Base-by-base conservation (phyloP, 495 filamentous ascomycete species). In the Bathelium albidoporum region DNA sequence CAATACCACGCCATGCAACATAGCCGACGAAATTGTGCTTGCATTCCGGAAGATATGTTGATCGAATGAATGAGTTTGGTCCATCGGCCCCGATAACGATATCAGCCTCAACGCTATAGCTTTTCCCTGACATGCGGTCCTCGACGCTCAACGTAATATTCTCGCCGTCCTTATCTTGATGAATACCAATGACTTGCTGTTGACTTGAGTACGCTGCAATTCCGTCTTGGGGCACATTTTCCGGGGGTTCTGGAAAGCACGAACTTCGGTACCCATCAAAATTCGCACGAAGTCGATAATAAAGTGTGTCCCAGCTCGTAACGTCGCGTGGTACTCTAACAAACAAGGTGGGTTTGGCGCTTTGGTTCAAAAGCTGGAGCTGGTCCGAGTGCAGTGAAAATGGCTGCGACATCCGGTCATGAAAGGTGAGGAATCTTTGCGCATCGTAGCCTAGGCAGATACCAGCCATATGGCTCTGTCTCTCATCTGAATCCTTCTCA, bases 51-150 rank as follows among this genome's bases (percentile, higher is more conserved):
- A 73, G 58, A 12, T 83, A 71, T 2, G 81, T 62, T n/a, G 71
- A 71, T 18, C 83, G 76, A 16, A 85, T 67, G 4, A 75, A 78
- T 18, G 83, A 85, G 65, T 73, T 78, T 0, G 80, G 76, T 1
- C 83, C 83, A 71, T 86, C 83, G 22, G 83, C 82, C 0, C 72
- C 83, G 62, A 86, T 68, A 22, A 85, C 71, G 9, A 81, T 63
- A 67, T 85, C 82, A 7, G 76, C 81, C 2, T 63, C 64, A 1
- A 74, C 70, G 45, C 67, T 75, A 36, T 73, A 71, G 22, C 65
- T 65, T 26, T 71, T 73, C 20, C 76, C 78, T 9, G 67, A 5
- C 9, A 5, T n/a, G 12, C 5, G 66, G 58, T 64, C 68, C 5
- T 53, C 61, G 9, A 67, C 18, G 43, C 28, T 59, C 1, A 65